These are phyloP conservation scores for Moricandia arvensis DNA, from an alignment of 345 rosid species.

Conservation along the genomic window DNA sequence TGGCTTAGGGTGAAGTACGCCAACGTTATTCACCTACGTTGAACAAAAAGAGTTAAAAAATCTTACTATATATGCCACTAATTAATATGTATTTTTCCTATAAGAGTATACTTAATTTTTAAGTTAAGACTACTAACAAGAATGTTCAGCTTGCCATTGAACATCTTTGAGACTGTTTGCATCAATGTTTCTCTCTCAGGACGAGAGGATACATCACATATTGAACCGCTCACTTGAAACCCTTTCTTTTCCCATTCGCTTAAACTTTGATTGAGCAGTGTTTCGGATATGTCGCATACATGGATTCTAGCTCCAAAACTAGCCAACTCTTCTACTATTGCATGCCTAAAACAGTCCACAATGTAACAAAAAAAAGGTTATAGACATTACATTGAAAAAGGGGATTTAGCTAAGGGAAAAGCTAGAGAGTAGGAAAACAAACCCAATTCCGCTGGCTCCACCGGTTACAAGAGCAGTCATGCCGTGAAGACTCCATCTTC, in stretches of 20 bases:
- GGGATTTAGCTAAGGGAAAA: no score
- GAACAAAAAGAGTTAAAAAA: not conserved
- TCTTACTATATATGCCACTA: no score
- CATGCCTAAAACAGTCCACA: not conserved
- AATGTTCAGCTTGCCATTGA: not conserved
- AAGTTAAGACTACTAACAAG: not conserved
- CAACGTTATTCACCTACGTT: not conserved
- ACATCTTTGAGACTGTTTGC: not conserved
- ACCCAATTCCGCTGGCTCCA: not conserved
- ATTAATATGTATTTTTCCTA: no score
- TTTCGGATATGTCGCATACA: not conserved
- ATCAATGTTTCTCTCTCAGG: not conserved
- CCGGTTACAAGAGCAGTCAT: not conserved
- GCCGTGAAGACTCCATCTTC: not conserved
- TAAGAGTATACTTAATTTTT: no score
- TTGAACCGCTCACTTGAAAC: not conserved
- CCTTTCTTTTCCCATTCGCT: not conserved
- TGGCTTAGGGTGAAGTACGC: not conserved
- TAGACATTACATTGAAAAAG: no score
- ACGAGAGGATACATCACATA: not conserved
- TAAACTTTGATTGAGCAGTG: not conserved
- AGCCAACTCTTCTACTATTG: not conserved
- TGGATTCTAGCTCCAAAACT: not conserved
- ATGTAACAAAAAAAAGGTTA: not conserved
- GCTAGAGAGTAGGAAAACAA: not conserved